Conservation (phyloP, 352 stramenopile species). For the Pythium myriotylum region DNA sequence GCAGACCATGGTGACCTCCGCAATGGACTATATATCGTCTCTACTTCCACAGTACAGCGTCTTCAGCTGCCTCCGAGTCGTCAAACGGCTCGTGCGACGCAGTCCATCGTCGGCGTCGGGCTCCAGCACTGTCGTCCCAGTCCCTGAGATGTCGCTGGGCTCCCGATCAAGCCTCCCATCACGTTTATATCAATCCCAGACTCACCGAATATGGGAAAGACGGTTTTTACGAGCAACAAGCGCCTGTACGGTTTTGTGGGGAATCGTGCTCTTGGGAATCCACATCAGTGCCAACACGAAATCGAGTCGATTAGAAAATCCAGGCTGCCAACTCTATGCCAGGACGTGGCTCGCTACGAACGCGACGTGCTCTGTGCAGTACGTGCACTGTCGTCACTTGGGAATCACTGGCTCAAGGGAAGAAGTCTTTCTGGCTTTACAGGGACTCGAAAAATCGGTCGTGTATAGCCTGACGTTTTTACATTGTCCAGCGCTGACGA, state of each 20-base stretch:
- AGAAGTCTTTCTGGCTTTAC: too few relatives aligned
- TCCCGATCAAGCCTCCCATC: too few relatives aligned
- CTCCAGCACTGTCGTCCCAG: too few relatives aligned
- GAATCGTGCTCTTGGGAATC: background rate
- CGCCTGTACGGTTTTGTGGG: background rate
- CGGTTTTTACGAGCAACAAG: too few relatives aligned
- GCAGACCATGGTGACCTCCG: slow-evolving; percentile 19
- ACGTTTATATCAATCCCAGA: too few relatives aligned
- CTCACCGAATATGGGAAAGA: too few relatives aligned
- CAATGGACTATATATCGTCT: slow-evolving; percentile 8
- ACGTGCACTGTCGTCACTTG: background rate
- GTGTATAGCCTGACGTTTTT: too few relatives aligned
- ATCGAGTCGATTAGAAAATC: background rate
- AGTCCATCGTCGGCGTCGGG: too few relatives aligned
- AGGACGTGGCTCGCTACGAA: background rate
- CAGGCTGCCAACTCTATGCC: background rate
- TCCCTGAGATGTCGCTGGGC: too few relatives aligned
- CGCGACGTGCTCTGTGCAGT: background rate
- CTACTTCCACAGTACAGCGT: slow-evolving; percentile 16
- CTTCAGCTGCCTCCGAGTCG: slow-evolving; percentile 4
- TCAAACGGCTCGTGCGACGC: slow-evolving; percentile 5
- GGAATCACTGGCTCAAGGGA: background rate
- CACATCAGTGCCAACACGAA: background rate
- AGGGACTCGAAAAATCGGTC: too few relatives aligned
- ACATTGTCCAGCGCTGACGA: too few relatives aligned